A percentile compares a stretch with the other conserved stretches of the same genome.
These are phyloP conservation scores for Pseudophaeomoniella oleicola DNA, from an alignment of 2,329 filamentous ascomycete genomes.

Conservation along the genomic window DNA sequence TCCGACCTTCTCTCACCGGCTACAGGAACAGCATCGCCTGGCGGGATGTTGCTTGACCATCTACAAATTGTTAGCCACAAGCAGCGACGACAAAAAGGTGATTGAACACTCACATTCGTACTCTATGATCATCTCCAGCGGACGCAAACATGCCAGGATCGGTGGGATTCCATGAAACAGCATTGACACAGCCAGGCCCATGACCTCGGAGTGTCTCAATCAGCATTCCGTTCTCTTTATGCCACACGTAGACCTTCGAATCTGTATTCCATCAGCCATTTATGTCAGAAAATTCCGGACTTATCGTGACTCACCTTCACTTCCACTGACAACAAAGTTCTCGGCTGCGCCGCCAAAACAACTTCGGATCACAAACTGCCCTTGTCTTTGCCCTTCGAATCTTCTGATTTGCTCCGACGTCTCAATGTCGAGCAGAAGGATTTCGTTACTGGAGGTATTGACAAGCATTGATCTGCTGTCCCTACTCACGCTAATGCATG, in stretches of 20 bases:
- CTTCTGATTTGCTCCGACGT: slow-evolving; percentile 56
- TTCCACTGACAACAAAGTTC: slow-evolving; percentile 82
- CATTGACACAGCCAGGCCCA: slow-evolving; percentile 61
- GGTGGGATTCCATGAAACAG: slow-evolving; percentile 75
- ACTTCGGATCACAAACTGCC: slow-evolving; percentile 65
- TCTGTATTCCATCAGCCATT: no score
- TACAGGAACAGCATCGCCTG: background rate
- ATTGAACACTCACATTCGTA: slow-evolving; percentile 69
- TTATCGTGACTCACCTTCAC: slow-evolving; percentile 70
- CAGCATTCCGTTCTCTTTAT: slow-evolving; percentile 63
- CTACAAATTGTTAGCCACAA: no score
- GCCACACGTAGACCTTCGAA: slow-evolving; percentile 71
- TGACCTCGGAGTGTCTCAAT: slow-evolving; percentile 70
- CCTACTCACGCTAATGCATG: slow-evolving; percentile 64
- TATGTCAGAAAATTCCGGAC: slow-evolving; percentile 4
- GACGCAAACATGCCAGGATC: slow-evolving; percentile 78
- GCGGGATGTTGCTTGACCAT: background rate
- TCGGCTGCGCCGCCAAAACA: slow-evolving; percentile 80
- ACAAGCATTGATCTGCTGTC: slow-evolving; percentile 73
- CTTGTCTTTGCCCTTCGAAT: slow-evolving; percentile 63
- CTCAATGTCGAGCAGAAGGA: slow-evolving; percentile 64
- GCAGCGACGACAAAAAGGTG: no score
- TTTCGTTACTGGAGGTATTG: slow-evolving; percentile 63
- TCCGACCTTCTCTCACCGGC: background rate
- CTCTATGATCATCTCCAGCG: slow-evolving; percentile 71